A percentile compares a stretch with the other conserved stretches of the same genome.
Conservation (phyloP, 495 filamentous ascomycete species). For the Hypoxylon fragiforme region DNA sequence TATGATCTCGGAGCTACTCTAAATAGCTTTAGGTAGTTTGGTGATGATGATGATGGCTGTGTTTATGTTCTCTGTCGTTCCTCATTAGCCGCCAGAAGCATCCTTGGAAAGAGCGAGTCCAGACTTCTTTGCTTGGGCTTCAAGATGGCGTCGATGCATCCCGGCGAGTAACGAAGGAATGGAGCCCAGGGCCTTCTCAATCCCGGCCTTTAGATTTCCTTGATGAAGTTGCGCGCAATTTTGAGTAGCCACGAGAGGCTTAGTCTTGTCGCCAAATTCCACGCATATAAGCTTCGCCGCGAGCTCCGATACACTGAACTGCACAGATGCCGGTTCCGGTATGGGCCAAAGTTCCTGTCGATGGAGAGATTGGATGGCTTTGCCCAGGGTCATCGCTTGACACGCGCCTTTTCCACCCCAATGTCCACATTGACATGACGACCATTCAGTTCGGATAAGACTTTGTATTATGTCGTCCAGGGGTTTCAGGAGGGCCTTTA, state of each 20-base stretch:
- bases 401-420: background rate
- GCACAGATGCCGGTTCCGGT: constrained; percentile 6
- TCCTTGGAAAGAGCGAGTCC: constrained; percentile 2
- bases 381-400: constrained; percentile 10
- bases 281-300: constrained; percentile 3
- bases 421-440: background rate
- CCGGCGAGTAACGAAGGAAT: constrained; percentile 18
- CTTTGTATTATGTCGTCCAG: constrained; percentile 6
- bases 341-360: constrained; percentile 17
- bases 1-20: no score
- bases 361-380: constrained; percentile 16
- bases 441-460: constrained; percentile 5
- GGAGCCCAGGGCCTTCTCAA: constrained; percentile 4
- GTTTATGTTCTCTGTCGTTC: no score
- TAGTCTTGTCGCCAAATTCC: background rate
- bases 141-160: constrained; percentile 13
- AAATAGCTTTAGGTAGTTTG: no score
- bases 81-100: background rate
- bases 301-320: constrained; percentile 11
- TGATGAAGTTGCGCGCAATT: background rate
- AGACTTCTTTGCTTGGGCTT: constrained; percentile 13
- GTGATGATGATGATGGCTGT: no score
- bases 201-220: background rate
- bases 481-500: constrained; percentile 18
- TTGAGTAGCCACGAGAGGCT: background rate